Evolutionary conservation across 805 yeast genomes (phyloP).

Genomic region (Candida krabiensis): DNA sequence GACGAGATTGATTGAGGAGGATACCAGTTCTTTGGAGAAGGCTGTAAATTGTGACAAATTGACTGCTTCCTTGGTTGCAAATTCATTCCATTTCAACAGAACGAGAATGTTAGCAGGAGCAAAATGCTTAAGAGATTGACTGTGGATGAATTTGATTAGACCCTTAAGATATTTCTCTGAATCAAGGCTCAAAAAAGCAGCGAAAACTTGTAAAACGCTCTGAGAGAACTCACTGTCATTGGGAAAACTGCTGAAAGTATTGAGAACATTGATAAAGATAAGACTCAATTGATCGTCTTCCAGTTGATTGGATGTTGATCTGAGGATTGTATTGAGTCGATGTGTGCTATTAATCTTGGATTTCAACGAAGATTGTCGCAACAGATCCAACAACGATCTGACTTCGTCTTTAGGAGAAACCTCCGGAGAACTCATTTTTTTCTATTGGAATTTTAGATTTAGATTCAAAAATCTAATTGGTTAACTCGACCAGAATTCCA

Average conservation of each 20-base stretch:
- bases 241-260: constrained; percentile 47
- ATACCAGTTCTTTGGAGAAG: constrained; percentile 22
- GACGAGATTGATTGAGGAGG: constrained; percentile 39
- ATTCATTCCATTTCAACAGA: constrained; percentile 56
- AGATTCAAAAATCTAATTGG: too few species aligned
- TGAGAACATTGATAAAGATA: constrained; percentile 39
- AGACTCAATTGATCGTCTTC: constrained; percentile 26
- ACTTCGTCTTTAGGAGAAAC: constrained; percentile 11
- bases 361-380: constrained; percentile 36
- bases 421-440: constrained; percentile 2
- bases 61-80: constrained; percentile 31
- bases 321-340: constrained; percentile 30
- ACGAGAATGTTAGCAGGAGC: constrained; percentile 60
- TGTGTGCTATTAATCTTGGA: constrained; percentile 36
- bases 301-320: constrained; percentile 16
- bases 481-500: too few species aligned
- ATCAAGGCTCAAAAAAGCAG: constrained; percentile 33
- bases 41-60: constrained; percentile 25
- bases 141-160: constrained; percentile 40
- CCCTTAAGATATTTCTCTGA: constrained; percentile 28
- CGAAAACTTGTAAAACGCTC: constrained; percentile 41
- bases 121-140: constrained; percentile 33
- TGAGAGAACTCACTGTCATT: constrained; percentile 50
- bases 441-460: too few species aligned
- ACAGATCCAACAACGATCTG: constrained; percentile 15